Evolutionary conservation across 257 asterid genomes (phyloP), one percentile per base, ranked within the genome.

Genomic region (Paraleonurus japonicus): DNA sequence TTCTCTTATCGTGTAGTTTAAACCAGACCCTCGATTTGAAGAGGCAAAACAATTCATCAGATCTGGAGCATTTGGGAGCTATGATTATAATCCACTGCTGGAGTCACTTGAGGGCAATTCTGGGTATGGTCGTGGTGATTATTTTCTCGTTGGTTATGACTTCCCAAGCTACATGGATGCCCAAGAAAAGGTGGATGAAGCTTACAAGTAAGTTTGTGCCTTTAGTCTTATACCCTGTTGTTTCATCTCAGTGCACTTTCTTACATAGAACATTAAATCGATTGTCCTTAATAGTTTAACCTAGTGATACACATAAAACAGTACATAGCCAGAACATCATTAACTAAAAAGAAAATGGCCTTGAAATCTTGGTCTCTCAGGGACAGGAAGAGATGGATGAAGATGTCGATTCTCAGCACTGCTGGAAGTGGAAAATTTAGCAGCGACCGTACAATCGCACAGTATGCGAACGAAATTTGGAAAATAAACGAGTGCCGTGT

Each of bases 121-220:
- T 61, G 99, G 98, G 66, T 95, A 84, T 67, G 99, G 98, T 2
- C 96, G 93, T 63, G 99, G 97, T 59, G 99, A 95, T 77, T 95
- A 95, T 72, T 95, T 95, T 71, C 95, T 94, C 20, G 98, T 94
- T 47, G 98, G 99, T 13, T 80, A 83, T 7, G 98, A 91, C 81
- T 94, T 91, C 70, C 89, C 95, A 53, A 84, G 92, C 84, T 93
- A 93, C 92, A 81, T 93, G 84, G 98, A 93, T 22, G 88, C 98
- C 71, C 97, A 93, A 76, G 84, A 78, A 73, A 84, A 78, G 65
- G 96, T 90, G 54, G 98, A 93, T 75, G 88, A 86, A 85, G 95
- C 97, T 75, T 93, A 90, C 95, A 93, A 90, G 98, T 93, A 93
- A 79, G 94, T 79, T 22, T 2, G 41, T 55, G n/a, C 41, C 8